Base-by-base conservation (phyloP, 1,284 basidiomycete genomes). In the Bjerkandera adusta region DNA sequence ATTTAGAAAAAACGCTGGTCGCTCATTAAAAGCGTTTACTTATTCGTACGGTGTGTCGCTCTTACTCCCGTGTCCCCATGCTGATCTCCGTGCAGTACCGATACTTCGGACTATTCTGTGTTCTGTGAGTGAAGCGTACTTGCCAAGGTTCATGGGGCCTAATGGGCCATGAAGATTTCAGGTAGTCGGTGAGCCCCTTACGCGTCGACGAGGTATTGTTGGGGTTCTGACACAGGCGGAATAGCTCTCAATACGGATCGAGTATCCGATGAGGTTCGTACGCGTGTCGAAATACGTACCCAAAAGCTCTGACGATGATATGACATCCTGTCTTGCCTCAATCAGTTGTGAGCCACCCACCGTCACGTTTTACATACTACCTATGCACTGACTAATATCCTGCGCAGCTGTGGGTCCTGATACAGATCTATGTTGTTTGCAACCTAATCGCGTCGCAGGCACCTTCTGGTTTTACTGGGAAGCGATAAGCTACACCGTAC, bases 391-490 rank as follows among this genome's bases (percentile, higher is more conserved):
- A 43, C 41, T 12, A 13, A 5, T 13, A 26, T 36, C 20, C 30
- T 16, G 33, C 32, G 20, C 26, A 49, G 50, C 39, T 49, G 49
- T 49, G 40, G 12, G 51, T 40, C 7, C 13, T 36, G 12, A 5
- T 25, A n/a, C 13, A 41, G 7, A 13, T 35, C 16, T 18, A n/a
- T 4, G 10, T 11, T 36, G 13, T 20, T 5, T 29, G 35, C 6
- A 34, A 12, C 15, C 24, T 16, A 27, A 27, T 32, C 20, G 18
- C 16, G 8, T 20, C 18, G 15, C n/a, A 53, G 59, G 60, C 43
- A 51, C 53, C 36, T 50, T 61, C 44, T 61, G 58, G 58, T 56
- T 61, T 37, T 53, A 51, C 36, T 61, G 60, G 60, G 58, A 61
- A 34, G 55, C 56, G 6, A 60, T 56, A 57, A 57, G 60, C 5